Evolutionary conservation across 2,329 filamentous ascomycete genomes (phyloP).

Genomic region (Clarireedia monteithiana): DNA sequence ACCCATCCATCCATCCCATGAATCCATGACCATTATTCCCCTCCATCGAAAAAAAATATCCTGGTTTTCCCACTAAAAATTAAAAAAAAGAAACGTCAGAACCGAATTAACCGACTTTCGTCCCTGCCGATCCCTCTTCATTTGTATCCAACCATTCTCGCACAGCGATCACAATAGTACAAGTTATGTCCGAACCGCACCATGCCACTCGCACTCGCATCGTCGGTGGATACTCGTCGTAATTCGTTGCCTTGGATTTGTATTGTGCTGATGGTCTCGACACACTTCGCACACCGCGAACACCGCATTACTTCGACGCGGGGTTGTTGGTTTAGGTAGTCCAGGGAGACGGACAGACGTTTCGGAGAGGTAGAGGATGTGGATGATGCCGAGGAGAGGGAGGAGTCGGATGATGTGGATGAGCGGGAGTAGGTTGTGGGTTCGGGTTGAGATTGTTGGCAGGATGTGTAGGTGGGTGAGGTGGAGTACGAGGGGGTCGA

Average conservation of each 20-base stretch:
- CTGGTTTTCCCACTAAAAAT: no score
- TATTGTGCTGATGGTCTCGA: slow-evolving; percentile 46
- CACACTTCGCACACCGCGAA: slow-evolving; percentile 52
- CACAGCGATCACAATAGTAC: slow-evolving; percentile 59
- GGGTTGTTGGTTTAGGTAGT: slow-evolving; percentile 11
- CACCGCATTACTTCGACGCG: slow-evolving; percentile 52
- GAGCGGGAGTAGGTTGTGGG: slow-evolving; percentile 3
- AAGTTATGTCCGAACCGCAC: slow-evolving; percentile 57
- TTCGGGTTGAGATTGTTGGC: slow-evolving; percentile 11
- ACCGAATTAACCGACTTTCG: neutral
- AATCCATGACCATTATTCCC: no score
- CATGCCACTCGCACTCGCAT: slow-evolving; percentile 52
- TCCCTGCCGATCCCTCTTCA: slow-evolving; percentile 32
- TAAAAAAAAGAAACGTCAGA: neutral
- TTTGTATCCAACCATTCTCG: slow-evolving; percentile 55
- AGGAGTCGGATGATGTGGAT: slow-evolving; percentile 17
- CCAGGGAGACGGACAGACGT: slow-evolving; percentile 13
- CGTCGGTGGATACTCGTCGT: slow-evolving; percentile 38
- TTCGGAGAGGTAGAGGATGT: slow-evolving; percentile 14
- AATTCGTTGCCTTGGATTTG: slow-evolving; percentile 10
- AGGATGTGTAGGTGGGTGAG: slow-evolving; percentile 14
- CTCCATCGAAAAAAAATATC: no score
- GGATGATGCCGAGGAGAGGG: slow-evolving; percentile 14
- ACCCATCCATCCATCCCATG: no score
- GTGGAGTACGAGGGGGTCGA: slow-evolving; percentile 1